Conservation (phyloP, 768 basidiomycete species). For the Multifurca ochricompacta region DNA sequence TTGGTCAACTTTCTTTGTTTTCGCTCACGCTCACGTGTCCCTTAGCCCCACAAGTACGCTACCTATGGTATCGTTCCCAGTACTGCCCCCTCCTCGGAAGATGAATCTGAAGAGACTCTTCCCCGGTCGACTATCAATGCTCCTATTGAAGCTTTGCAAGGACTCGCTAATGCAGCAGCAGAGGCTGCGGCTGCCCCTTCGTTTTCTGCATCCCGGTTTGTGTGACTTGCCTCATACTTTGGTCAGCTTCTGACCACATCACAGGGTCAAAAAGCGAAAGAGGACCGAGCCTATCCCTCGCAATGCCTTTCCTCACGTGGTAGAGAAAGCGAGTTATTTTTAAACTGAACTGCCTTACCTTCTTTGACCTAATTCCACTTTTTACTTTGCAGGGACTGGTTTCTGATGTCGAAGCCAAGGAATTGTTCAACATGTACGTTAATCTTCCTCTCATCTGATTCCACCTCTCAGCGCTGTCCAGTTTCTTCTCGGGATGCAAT, state of each 20-base stretch:
- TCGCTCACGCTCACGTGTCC: conserved; percentile 16
- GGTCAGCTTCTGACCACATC: background rate
- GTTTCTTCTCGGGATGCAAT: conserved; percentile 95
- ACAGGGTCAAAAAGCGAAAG: conserved; percentile 77
- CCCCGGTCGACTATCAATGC: conserved; percentile 80
- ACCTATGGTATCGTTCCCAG: conserved; percentile 86
- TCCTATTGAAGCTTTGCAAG: conserved; percentile 91
- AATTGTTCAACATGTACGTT: conserved; percentile 82
- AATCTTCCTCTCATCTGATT: conserved; percentile 1
- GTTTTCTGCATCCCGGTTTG: conserved; percentile 50
- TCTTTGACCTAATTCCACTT: background rate
- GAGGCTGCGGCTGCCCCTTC: conserved; percentile 84
- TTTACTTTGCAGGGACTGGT: conserved; percentile 61
- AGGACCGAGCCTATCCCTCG: conserved; percentile 75
- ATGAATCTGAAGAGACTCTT: conserved; percentile 85
- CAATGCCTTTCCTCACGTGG: conserved; percentile 83
- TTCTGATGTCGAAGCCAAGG: conserved; percentile 75
- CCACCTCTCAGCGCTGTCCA: conserved; percentile 31
- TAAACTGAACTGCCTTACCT: background rate
- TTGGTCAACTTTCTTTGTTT: conserved; percentile 32
- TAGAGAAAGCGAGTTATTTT: conserved; percentile 59
- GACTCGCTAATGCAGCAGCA: conserved; percentile 90
- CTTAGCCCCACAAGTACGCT: conserved; percentile 81
- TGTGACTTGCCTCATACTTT: background rate
- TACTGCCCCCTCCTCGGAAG: conserved; percentile 79